phyloP scores from a whole-genome alignment of 2,329 filamentous ascomycete genomes.

The Sporothrix curviconia region DNA sequence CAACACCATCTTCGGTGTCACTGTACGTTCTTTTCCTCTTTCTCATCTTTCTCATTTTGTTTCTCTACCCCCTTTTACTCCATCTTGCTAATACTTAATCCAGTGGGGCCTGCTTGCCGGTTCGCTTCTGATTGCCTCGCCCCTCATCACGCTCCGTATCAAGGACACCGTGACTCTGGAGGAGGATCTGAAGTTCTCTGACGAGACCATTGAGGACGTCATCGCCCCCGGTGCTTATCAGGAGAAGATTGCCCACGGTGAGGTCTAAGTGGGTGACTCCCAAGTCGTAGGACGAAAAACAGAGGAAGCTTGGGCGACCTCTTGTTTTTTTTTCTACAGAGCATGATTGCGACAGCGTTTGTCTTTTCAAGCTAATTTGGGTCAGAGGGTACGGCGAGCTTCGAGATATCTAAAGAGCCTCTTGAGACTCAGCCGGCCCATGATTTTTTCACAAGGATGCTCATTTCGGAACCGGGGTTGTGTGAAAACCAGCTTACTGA shows the following conservation, averaged over 20 bases:
- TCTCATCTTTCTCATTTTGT: not conserved
- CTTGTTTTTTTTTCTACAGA: not conserved
- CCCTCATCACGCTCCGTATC: conserved; percentile 72
- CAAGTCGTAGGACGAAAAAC: not conserved
- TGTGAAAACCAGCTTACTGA: not conserved
- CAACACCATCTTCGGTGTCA: conserved; percentile 62
- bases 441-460: not conserved
- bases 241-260: conserved; percentile 5
- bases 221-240: conserved; percentile 24
- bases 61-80: not conserved
- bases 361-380: too few relatives aligned
- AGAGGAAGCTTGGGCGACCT: not conserved
- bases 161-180: conserved; percentile 74
- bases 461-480: not conserved
- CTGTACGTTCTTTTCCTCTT: conserved; percentile 29
- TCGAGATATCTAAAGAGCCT: not conserved
- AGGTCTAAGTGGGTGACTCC: conserved; percentile 4
- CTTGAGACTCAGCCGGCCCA: not conserved
- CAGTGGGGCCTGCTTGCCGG: conserved; percentile 70
- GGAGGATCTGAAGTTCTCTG: conserved; percentile 76
- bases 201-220: conserved; percentile 74
- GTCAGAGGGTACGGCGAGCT: not conserved
- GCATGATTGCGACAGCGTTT: not conserved
- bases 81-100: not conserved
- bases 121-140: conserved; percentile 69